phyloP scores from a whole-genome alignment of 345 rosid species.

The Pugionium cornutum region DNA sequence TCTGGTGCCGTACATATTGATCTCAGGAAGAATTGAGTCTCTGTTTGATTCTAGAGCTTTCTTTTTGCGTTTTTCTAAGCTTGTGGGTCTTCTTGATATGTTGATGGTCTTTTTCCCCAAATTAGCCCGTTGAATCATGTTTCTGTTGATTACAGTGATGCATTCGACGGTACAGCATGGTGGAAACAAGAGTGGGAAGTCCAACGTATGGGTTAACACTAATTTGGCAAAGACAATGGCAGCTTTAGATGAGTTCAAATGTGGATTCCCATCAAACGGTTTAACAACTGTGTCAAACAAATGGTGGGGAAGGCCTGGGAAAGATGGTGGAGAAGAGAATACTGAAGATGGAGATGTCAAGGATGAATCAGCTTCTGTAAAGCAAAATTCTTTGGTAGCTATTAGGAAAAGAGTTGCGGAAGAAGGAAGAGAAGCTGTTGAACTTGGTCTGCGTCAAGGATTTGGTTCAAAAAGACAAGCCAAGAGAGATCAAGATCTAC shows the following conservation, averaged over 20 bases:
- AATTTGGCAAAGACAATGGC: constrained; percentile 45
- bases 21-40: neutral
- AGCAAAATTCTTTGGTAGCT: constrained; percentile 43
- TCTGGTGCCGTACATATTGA: constrained; percentile 13
- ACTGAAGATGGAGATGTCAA: constrained; percentile 35
- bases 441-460: constrained; percentile 46
- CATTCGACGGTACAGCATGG: constrained; percentile 23
- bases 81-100: constrained; percentile 13
- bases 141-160: constrained; percentile 30
- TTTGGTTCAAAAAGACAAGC: constrained; percentile 40
- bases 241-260: constrained; percentile 62
- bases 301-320: constrained; percentile 68
- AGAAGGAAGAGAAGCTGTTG: constrained; percentile 56
- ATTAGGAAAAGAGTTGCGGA: constrained; percentile 49
- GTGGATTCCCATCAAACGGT: constrained; percentile 70
- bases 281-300: constrained; percentile 51
- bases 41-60: neutral
- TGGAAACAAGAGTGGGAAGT: constrained; percentile 34
- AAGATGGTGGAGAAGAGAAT: constrained; percentile 33
- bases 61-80: neutral
- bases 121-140: neutral
- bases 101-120: neutral
- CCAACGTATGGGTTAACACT: constrained; percentile 24
- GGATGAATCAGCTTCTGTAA: constrained; percentile 29
- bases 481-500: constrained; percentile 49